phyloP scores from a whole-genome alignment of 352 stramenopile species.

The Globisporangium yorkense region DNA sequence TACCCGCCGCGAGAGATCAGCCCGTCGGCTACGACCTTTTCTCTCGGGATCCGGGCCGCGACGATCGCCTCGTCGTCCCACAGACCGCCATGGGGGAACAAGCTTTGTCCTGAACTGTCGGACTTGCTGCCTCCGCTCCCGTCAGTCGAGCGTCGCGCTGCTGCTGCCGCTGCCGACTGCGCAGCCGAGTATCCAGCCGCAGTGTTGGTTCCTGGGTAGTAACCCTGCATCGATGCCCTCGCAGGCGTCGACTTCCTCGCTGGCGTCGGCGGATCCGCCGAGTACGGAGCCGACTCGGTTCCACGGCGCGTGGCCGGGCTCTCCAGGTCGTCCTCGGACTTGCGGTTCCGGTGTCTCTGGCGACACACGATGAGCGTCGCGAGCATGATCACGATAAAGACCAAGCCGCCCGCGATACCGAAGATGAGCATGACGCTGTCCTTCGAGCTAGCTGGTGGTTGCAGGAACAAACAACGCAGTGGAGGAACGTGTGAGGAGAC shows the following conservation, averaged over 20 bases:
- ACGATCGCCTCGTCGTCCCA: constrained; percentile 36
- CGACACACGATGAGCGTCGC: constrained; percentile 5
- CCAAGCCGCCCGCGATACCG: constrained; percentile 1
- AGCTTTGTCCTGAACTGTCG: not conserved
- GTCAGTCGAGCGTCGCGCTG: not conserved
- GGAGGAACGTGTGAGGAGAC: not conserved
- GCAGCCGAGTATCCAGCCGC: not conserved
- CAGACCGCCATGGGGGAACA: constrained; percentile 4
- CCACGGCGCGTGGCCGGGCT: not conserved
- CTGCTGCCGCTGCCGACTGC: not conserved
- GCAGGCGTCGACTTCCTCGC: not conserved
- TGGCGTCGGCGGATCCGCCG: not conserved
- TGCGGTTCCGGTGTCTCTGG: not conserved
- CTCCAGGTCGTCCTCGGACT: not conserved
- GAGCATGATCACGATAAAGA: constrained; percentile 8
- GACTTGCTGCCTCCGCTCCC: not conserved
- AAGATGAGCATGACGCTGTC: constrained; percentile 2
- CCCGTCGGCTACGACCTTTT: constrained; percentile 16
- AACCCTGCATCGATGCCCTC: not conserved
- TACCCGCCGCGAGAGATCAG: constrained; percentile 33
- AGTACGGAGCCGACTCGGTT: not conserved
- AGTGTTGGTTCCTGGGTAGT: not conserved
- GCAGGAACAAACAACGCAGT: not conserved
- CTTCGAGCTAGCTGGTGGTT: not conserved
- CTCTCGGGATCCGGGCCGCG: constrained; percentile 22